phyloP scores from a whole-genome alignment of 169 alveolate species.

The Cystoisospora suis region DNA sequence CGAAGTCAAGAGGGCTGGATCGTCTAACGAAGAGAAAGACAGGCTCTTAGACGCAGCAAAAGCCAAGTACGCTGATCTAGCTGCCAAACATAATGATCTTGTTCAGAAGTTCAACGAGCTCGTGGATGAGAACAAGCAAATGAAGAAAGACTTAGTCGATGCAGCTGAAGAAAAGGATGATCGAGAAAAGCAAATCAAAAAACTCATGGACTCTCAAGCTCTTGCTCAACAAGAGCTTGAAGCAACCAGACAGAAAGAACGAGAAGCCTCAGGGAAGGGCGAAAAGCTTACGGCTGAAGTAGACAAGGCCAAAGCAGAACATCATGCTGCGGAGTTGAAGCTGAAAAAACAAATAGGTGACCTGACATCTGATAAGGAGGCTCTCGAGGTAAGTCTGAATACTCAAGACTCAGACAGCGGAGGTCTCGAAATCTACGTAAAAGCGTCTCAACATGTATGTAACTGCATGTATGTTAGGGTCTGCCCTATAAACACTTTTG shows the following conservation, averaged over 20 bases:
- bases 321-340: neutral
- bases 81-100: slow-evolving; percentile 40
- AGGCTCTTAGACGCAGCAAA: slow-evolving; percentile 40
- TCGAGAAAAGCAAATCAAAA: neutral
- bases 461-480: neutral
- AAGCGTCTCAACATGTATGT: neutral
- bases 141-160: slow-evolving; percentile 13
- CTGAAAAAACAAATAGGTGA: neutral
- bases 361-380: neutral
- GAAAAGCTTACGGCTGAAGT: slow-evolving; percentile 2
- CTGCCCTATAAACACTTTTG: no score
- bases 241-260: neutral
- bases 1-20: slow-evolving; percentile 6
- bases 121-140: slow-evolving; percentile 43
- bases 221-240: neutral
- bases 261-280: neutral
- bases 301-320: neutral
- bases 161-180: slow-evolving; percentile 47
- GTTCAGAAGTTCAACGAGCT: slow-evolving; percentile 49
- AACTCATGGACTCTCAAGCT: neutral
- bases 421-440: neutral
- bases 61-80: slow-evolving; percentile 53
- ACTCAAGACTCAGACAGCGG: neutral
- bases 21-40: neutral
- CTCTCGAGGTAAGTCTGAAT: neutral